phyloP scores from a whole-genome alignment of 2,329 filamentous ascomycete genomes.

The Byssothecium circinans region DNA sequence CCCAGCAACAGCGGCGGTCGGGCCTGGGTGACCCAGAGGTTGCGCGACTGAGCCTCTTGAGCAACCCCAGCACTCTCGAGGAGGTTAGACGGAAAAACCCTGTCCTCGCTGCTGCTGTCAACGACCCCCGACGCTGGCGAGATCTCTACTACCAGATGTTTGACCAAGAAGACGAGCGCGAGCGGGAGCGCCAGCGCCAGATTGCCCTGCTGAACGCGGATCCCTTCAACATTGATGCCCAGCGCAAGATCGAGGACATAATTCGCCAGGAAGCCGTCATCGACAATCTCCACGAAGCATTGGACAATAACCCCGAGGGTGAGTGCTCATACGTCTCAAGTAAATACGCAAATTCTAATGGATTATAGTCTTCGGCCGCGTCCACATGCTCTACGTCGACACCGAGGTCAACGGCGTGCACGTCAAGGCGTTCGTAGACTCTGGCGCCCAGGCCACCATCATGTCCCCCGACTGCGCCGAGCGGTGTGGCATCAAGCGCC shows the following conservation, averaged over 20 bases:
- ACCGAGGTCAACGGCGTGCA: conserved; percentile 91
- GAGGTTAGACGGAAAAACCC: conserved; percentile 74
- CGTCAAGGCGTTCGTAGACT: conserved; percentile 96
- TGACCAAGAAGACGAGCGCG: conserved; percentile 69
- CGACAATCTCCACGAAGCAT: conserved; percentile 93
- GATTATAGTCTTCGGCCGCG: conserved; percentile 80
- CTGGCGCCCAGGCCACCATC: conserved; percentile 95
- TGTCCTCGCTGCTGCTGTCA: conserved; percentile 72
- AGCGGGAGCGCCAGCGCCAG: conserved; percentile 76
- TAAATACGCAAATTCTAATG: not conserved
- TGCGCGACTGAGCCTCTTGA: conserved; percentile 78
- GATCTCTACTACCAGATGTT: conserved; percentile 69
- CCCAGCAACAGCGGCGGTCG: conserved; percentile 7
- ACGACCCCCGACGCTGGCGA: conserved; percentile 75
- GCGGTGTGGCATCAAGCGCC: conserved; percentile 90
- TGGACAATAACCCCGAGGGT: conserved; percentile 98
- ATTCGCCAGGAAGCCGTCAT: conserved; percentile 93
- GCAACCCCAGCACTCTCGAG: conserved; percentile 71
- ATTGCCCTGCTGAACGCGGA: conserved; percentile 88
- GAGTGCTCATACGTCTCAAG: conserved; percentile 37
- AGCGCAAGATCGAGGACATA: conserved; percentile 92
- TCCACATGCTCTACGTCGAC: conserved; percentile 95
- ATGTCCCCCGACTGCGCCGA: conserved; percentile 96
- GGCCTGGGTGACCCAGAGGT: conserved; percentile 67
- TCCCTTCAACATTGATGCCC: conserved; percentile 89